These are phyloP conservation scores for Kodamaea fukazawae DNA, from an alignment of 805 yeast genomes.

Conservation along the genomic window DNA sequence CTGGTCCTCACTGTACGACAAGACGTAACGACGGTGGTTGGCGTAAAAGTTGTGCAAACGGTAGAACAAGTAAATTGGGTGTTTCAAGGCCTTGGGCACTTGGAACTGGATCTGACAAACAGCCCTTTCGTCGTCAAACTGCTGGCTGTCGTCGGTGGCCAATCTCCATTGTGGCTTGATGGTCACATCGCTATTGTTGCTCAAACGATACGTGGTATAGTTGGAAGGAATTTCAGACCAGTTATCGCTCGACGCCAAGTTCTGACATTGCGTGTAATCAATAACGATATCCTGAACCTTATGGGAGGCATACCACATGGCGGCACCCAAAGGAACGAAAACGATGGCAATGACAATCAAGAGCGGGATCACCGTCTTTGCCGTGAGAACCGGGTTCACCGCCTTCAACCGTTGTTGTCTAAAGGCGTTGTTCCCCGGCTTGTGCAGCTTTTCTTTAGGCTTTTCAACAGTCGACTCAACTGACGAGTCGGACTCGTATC, in stretches of 20 bases:
- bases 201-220: conserved; percentile 39
- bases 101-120: conserved; percentile 45
- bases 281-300: conserved; percentile 38
- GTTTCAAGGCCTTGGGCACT: conserved; percentile 31
- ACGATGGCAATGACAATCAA: conserved; percentile 37
- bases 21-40: conserved; percentile 44
- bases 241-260: conserved; percentile 27
- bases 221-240: conserved; percentile 39
- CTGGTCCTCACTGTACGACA: conserved; percentile 44
- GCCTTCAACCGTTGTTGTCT: conserved; percentile 56
- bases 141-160: conserved; percentile 39
- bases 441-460: conserved; percentile 49
- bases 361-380: conserved; percentile 41
- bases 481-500: conserved; percentile 43
- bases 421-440: conserved; percentile 62
- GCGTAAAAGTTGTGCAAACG: conserved; percentile 41
- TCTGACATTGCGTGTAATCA: conserved; percentile 42
- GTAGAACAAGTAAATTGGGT: conserved; percentile 43
- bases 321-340: conserved; percentile 45
- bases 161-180: conserved; percentile 36
- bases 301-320: conserved; percentile 46
- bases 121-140: conserved; percentile 47
- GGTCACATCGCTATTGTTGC: conserved; percentile 11
- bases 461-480: conserved; percentile 25
- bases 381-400: conserved; percentile 44